A percentile compares a stretch with the other conserved stretches of the same genome.
Conservation (phyloP, 495 filamentous ascomycete genomes). For the Tuber calosporum region DNA sequence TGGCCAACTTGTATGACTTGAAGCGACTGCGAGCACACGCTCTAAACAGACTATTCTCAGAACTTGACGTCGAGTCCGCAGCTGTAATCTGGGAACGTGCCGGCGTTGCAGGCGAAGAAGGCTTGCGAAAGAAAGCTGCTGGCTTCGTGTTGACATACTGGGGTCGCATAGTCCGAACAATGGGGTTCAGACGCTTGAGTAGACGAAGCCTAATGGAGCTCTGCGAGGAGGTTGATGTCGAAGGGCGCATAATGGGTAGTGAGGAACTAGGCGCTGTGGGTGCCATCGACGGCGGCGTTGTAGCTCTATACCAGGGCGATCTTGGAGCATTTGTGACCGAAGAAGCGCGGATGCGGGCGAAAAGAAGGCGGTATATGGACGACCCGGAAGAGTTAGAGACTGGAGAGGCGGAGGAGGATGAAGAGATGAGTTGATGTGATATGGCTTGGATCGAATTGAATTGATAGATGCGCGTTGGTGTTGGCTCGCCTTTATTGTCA, state of each 20-base stretch:
- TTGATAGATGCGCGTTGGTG: constrained; percentile 11
- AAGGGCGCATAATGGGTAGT: constrained; percentile 78
- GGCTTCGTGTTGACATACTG: constrained; percentile 85
- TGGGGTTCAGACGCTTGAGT: constrained; percentile 72
- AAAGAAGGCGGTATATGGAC: constrained; percentile 26
- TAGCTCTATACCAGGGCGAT: constrained; percentile 15
- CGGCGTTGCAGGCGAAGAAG: constrained; percentile 79
- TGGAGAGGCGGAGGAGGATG: constrained; percentile 34
- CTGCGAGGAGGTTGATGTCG: constrained; percentile 85
- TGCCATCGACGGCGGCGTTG: constrained; percentile 21
- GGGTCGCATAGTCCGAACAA: constrained; percentile 86
- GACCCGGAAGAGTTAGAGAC: constrained; percentile 28
- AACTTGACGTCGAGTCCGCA: constrained; percentile 88
- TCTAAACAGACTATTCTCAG: constrained; percentile 75
- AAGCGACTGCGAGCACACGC: constrained; percentile 82
- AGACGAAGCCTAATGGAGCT: constrained; percentile 74
- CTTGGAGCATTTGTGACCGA: constrained; percentile 24
- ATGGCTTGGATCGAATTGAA: constrained; percentile 7
- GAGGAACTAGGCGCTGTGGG: constrained; percentile 41
- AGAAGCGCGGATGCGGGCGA: constrained; percentile 27
- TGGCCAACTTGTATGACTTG: constrained; percentile 97
- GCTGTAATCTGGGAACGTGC: constrained; percentile 95
- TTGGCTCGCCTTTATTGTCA: constrained; percentile 9
- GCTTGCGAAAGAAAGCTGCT: constrained; percentile 79
- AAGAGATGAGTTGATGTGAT: constrained; percentile 32